phyloP scores from a whole-genome alignment of 495 filamentous ascomycete genomes.

The Acidomyces sp. region DNA sequence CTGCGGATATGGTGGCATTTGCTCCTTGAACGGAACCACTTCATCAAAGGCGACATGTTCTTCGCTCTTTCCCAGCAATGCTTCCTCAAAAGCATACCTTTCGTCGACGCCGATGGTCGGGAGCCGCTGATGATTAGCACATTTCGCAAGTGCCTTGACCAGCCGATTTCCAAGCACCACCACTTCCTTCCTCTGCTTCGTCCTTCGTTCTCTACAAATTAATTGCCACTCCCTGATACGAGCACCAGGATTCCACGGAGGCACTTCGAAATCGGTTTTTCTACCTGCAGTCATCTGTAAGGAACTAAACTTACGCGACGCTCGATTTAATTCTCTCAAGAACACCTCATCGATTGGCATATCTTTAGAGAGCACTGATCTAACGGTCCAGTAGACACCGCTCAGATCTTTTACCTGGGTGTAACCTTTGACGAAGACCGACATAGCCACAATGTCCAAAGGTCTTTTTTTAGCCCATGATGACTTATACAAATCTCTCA shows the following conservation, averaged over 20 bases:
- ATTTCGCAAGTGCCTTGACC: slow-evolving; percentile 6
- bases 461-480: slow-evolving; percentile 4
- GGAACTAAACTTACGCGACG: not conserved
- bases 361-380: slow-evolving; percentile 10
- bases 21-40: not conserved
- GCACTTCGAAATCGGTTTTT: not conserved
- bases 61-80: slow-evolving; percentile 1
- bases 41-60: too few relatives aligned
- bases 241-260: not conserved
- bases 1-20: not conserved
- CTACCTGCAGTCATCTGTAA: not conserved
- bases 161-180: slow-evolving; percentile 3
- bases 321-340: slow-evolving; percentile 1
- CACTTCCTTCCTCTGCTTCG: slow-evolving; percentile 1
- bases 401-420: not conserved
- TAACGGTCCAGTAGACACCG: slow-evolving; percentile 17
- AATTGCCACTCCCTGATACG: not conserved
- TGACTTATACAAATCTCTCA: slow-evolving; percentile 12
- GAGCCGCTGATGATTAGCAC: slow-evolving; percentile 1
- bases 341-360: slow-evolving; percentile 19
- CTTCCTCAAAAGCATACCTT: slow-evolving; percentile 1
- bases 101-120: not conserved
- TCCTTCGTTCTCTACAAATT: slow-evolving; percentile 3
- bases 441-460: slow-evolving; percentile 16
- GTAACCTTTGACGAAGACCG: slow-evolving; percentile 17